Conservation (phyloP, 2,329 filamentous ascomycete genomes). For the Whalleya microplaca region DNA sequence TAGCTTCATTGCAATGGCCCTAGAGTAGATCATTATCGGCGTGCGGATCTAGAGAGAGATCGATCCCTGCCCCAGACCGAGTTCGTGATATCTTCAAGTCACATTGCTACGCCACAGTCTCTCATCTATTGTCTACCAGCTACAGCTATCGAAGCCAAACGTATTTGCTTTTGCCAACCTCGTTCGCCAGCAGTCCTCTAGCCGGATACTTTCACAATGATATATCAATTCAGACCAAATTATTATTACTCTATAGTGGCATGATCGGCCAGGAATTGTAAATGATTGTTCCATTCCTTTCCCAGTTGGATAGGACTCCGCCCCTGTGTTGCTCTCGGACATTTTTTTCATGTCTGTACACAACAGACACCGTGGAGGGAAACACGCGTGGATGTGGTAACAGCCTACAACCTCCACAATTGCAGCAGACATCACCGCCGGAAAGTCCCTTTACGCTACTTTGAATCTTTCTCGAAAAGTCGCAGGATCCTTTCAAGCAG, state of each 20-base stretch:
- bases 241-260: constrained; percentile 3
- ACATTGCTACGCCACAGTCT: constrained; percentile 14
- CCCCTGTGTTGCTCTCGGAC: constrained; percentile 43
- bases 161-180: constrained; percentile 10
- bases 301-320: constrained; percentile 30
- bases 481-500: constrained; percentile 38
- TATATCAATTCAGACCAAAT: constrained; percentile 15
- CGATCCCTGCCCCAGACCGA: not conserved
- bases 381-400: constrained; percentile 42
- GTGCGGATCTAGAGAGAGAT: not conserved
- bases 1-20: constrained; percentile 7
- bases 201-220: constrained; percentile 14
- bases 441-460: constrained; percentile 26
- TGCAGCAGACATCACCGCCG: constrained; percentile 34
- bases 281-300: constrained; percentile 14
- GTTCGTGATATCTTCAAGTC: constrained; percentile 7
- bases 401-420: constrained; percentile 44
- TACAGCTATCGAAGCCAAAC: constrained; percentile 9
- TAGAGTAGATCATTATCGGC: not conserved
- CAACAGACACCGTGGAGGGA: constrained; percentile 43
- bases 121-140: constrained; percentile 15
- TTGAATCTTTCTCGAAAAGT: constrained; percentile 45
- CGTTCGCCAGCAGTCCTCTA: constrained; percentile 14
- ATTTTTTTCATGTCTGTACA: constrained; percentile 44
- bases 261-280: constrained; percentile 14